Evolutionary conservation across 2,329 filamentous ascomycete species (phyloP), one percentile per base, ranked within the genome.

Genomic region (Leptoxyphium fumago): DNA sequence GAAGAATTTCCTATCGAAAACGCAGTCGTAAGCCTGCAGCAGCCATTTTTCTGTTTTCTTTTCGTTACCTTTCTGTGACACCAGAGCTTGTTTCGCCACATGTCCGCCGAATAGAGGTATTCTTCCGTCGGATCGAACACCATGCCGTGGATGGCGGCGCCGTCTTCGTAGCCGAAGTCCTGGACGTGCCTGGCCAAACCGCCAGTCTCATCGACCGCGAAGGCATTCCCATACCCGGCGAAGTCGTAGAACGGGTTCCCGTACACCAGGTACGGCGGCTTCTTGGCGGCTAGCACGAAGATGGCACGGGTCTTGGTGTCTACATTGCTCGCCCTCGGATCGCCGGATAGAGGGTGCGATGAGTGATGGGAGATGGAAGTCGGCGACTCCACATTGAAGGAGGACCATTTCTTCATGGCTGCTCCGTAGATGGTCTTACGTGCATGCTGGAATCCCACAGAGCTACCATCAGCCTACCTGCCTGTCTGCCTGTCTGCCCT

Each of bases 391-490:
- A 93, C 82, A 39, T 78, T 70, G 62, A 84, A 89, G 61, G 82
- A 87, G 41, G 81, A 81, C 84, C 85, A 94, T 62, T 87, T 89
- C 72, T 94, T 94, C 84, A 91, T 91, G 48, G 84, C 84, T 2
- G 86, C 80, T 55, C 86, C 86, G 62, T 94, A 94, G 48, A 94
- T 80, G 61, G 83, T 82, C 64, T 86, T 89, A 58, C 81, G 83
- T 48, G 74, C 69, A 64, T 93, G 84, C 80, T 89, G 58, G 21
- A 26, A 26, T 26, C 21, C 21, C 21, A 26, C 21, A 26, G 21
- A 26, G 21, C 21, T 3, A 26, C 4, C 21, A 26, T 26, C 21
- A 26, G 21, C 21, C 21, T 26, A 26, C 21, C 7, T 26, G 21
- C 21, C 21, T 26, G 21, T 7, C 21, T 26, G 7, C 21, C 21